Conservation (phyloP, 208 protist genomes). For the Leishmania tarentolae region DNA sequence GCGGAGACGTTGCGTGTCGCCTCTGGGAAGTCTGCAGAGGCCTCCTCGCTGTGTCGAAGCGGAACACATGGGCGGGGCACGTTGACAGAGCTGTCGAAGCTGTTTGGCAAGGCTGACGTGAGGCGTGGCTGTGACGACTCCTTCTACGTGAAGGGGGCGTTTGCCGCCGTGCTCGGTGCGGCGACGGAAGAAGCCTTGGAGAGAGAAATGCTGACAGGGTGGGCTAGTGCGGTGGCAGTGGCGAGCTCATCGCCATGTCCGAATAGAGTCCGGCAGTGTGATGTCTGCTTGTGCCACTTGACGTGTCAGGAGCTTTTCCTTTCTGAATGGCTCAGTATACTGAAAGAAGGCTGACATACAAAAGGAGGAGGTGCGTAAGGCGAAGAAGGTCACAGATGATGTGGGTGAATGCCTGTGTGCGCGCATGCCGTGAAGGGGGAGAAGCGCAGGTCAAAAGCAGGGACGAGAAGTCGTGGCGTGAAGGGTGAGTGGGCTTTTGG, state of each 20-base stretch:
- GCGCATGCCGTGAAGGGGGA: not conserved
- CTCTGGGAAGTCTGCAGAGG: conserved; percentile 70
- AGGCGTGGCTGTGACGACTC: conserved; percentile 79
- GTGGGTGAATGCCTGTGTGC: not conserved
- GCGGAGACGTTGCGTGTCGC: conserved; percentile 88
- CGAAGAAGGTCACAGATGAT: not conserved
- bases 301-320: not conserved
- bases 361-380: not conserved
- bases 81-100: conserved; percentile 81
- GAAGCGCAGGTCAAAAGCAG: not conserved
- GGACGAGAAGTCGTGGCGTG: not conserved
- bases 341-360: not conserved
- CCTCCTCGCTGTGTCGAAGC: conserved; percentile 90
- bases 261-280: conserved; percentile 37
- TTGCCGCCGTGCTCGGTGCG: conserved; percentile 93
- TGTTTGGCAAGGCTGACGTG: conserved; percentile 63
- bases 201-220: conserved; percentile 77
- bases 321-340: not conserved
- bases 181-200: conserved; percentile 82
- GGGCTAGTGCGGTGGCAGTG: conserved; percentile 83
- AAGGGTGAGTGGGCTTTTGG: not conserved
- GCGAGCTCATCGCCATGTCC: conserved; percentile 93
- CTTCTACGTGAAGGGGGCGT: conserved; percentile 98
- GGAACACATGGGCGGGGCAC: conserved; percentile 91
- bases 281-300: not conserved